phyloP scores from a whole-genome alignment of 805 yeast genomes.

The Wickerhamomyces xylosicus region DNA sequence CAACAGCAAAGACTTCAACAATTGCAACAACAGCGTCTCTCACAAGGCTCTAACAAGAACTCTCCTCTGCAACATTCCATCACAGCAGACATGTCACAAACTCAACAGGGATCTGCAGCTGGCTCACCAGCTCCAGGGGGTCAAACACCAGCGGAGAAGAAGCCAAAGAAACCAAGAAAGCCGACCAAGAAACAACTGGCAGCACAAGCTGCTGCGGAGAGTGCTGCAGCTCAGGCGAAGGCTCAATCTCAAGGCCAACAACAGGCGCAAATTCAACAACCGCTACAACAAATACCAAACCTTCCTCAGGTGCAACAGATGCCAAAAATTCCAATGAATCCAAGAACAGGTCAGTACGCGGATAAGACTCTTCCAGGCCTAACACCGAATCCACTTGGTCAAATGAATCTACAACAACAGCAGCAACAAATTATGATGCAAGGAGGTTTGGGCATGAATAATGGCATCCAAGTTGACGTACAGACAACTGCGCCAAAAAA shows the following conservation, averaged over 20 bases:
- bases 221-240: neutral
- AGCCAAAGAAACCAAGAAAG: neutral
- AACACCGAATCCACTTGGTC: constrained; percentile 4
- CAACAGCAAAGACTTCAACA: constrained; percentile 22
- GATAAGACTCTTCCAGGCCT: constrained; percentile 19
- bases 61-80: constrained; percentile 2
- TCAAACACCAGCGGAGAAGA: neutral
- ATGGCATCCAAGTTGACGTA: neutral
- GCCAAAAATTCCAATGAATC: constrained; percentile 19
- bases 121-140: neutral
- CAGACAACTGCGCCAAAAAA: constrained; percentile 10
- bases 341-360: constrained; percentile 10
- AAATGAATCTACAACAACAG: neutral
- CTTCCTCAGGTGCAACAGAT: constrained; percentile 9
- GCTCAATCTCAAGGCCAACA: constrained; percentile 14
- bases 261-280: constrained; percentile 19
- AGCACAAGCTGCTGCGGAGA: neutral
- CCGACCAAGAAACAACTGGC: constrained; percentile 6
- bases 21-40: constrained; percentile 18
- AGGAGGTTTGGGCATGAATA: neutral
- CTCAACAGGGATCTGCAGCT: constrained; percentile 15
- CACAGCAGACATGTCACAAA: constrained; percentile 15
- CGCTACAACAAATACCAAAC: constrained; percentile 16
- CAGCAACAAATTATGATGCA: neutral
- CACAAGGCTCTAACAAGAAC: constrained; percentile 11